Evolutionary conservation across 2,329 filamentous ascomycete species (phyloP), one percentile per base, ranked within the genome.

Genomic region (Penicillium glabrum): DNA sequence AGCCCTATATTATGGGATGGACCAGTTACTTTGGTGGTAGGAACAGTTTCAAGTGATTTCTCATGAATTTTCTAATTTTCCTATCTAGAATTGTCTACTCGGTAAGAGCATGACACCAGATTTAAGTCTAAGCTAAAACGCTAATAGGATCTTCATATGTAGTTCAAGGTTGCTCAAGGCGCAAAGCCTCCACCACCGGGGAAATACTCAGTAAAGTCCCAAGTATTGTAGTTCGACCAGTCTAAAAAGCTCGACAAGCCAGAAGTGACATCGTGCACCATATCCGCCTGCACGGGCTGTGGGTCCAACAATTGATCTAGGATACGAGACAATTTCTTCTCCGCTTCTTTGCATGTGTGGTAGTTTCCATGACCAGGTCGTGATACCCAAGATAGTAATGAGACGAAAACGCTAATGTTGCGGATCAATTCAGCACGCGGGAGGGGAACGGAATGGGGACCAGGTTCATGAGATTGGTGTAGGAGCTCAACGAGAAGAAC

Each of bases 281-380:
- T 56, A 31, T 70, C 65, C 39, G 63, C 59, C 35, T 67, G 65
- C n/a, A 65, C 65, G 7, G 70, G 70, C 44, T 67, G 64, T 6
- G 72, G 72, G 33, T 74, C 71, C n/a, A 74, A 63, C 13, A 73
- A 60, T 45, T 68, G 72, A 50, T 74, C 71, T 3, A 74, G 61
- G 14, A 74, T 74, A 24, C 66, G 68, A 13, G 71, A 72, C 13
- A 74, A 51, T 24, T 72, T 73, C 56, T 71, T 72, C 56, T 73
- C 72, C 26, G 67, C 72, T 53, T 70, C 67, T 55, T 72, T 69
- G 60, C 72, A 74, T 11, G 66, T 66, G 16, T 65, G 65, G 46
- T 73, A 73, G 43, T 74, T 74, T 3, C 72, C 72, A 29, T 73
- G 68, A 0, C 68, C 69, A 1, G 72, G 72, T 7, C 62, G 63